Evolutionary conservation across 495 filamentous ascomycete genomes (phyloP).

Genomic region (Haplographium delicatum): DNA sequence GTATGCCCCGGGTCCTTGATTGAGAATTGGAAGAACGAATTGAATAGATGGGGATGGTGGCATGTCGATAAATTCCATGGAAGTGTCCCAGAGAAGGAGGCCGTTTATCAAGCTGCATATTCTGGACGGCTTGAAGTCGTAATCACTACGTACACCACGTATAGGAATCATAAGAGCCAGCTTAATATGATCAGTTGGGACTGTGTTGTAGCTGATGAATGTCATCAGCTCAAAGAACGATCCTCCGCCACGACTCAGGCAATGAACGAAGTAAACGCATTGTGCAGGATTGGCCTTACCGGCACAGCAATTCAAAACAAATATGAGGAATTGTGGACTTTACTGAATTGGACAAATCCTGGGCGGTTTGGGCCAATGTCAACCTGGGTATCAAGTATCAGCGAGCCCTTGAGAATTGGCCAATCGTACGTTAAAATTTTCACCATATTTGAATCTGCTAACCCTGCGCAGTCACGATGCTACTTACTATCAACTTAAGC

Average conservation of each 20-base stretch:
- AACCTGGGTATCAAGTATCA: constrained; percentile 74
- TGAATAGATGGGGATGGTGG: constrained; percentile 95
- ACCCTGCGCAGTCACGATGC: constrained; percentile 64
- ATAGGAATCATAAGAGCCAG: constrained; percentile 64
- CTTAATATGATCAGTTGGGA: constrained; percentile 92
- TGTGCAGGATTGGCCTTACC: constrained; percentile 90
- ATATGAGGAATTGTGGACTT: constrained; percentile 95
- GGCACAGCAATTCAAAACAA: constrained; percentile 98
- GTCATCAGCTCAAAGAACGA: constrained; percentile 83
- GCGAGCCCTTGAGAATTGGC: constrained; percentile 73
- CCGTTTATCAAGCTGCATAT: constrained; percentile 65
- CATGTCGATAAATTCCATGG: constrained; percentile 81
- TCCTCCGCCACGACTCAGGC: constrained; percentile 71
- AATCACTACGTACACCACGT: constrained; percentile 91
- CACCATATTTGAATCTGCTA: neutral
- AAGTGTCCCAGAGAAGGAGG: constrained; percentile 51
- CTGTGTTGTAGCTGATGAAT: constrained; percentile 95
- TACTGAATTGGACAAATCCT: constrained; percentile 96
- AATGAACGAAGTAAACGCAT: constrained; percentile 87
- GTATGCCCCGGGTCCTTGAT: constrained; percentile 87
- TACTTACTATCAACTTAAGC: constrained; percentile 75
- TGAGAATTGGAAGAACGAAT: constrained; percentile 82
- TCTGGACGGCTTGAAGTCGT: constrained; percentile 78
- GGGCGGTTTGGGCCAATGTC: constrained; percentile 73
- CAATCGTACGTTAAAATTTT: constrained; percentile 48